Evolutionary conservation across 768 basidiomycete species (phyloP), one percentile per base, ranked within the genome.

Genomic region (Galerina marginata): DNA sequence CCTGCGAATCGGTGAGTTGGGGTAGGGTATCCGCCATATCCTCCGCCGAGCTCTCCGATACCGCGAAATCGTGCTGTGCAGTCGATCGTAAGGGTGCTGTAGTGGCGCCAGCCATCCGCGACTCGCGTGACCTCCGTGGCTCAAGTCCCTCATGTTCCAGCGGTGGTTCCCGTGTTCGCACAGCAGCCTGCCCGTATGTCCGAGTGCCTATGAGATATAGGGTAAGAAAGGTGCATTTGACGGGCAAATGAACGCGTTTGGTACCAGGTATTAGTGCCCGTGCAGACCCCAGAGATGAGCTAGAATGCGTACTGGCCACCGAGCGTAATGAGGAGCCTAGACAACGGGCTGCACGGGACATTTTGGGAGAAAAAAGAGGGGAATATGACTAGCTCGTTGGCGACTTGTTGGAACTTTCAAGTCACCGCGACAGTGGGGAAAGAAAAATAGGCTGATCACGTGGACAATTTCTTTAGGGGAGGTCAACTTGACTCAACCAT

Each of bases 271-370:
- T 44, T 12, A 59, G 16, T 37, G 60, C 45, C 53, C 60, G 59
- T 38, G 56, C 43, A 58, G 56, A 16, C n/a, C 43, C 39, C 45
- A 59, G 12, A 4, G 64, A 56, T 23, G 58, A 56, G 49, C 40
- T 37, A 20, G 58, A 49, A 42, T 56, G 50, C 23, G 55, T 25
- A 49, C 54, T 62, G 2, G 47, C 44, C 11, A 52, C 16, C 12
- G 51, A 36, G 46, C 69, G 69, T 33, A 74, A 42, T 36, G 74
- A 63, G 9, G 68, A 65, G 53, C 63, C 58, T 53, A 75, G 44
- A 63, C 66, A 68, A 59, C 71, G 72, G 51, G 71, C 56, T 52
- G 65, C 59, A 54, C 71, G 64, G 66, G 74, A 74, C 75, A 75
- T 77, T 44, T 40, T 46, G 48, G 26, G 16, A 37, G 51, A 60